phyloP scores from a whole-genome alignment of 75 land plant species.

The Picea glauca region DNA sequence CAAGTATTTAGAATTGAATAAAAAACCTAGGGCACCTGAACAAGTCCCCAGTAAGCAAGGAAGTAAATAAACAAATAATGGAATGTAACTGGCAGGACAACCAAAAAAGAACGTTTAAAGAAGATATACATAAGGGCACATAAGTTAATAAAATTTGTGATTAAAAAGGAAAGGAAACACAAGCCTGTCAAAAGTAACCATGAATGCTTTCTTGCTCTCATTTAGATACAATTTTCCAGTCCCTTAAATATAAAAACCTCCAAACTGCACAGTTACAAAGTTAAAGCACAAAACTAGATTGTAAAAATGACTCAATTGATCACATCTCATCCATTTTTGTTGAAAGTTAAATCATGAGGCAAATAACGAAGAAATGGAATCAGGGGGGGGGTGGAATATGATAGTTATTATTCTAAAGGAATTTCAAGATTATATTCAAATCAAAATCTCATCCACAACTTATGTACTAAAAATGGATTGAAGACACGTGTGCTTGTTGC shows the following conservation, averaged over 20 bases:
- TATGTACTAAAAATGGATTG: background rate
- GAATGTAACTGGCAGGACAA: too few species aligned
- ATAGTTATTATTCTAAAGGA: background rate
- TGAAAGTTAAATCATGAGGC: background rate
- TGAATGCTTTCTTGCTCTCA: too few species aligned
- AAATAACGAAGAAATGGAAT: background rate
- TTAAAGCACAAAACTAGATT: background rate
- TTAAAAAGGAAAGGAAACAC: too few species aligned
- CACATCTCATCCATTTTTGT: background rate
- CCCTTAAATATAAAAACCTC: background rate
- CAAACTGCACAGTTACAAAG: background rate
- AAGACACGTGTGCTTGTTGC: background rate
- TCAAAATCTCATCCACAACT: background rate
- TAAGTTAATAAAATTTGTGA: too few species aligned
- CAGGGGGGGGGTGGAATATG: background rate
- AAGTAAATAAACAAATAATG: too few species aligned
- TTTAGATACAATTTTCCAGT: background rate
- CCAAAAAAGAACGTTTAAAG: too few species aligned
- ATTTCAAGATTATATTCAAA: slow-evolving; percentile 1
- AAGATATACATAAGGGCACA: too few species aligned
- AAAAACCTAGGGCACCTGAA: too few species aligned
- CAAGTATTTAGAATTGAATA: too few species aligned
- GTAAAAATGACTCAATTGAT: background rate
- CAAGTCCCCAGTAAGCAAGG: too few species aligned
- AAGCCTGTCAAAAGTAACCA: too few species aligned